Conservation (phyloP, 768 basidiomycete species). For the Pleurotus cornucopiae region DNA sequence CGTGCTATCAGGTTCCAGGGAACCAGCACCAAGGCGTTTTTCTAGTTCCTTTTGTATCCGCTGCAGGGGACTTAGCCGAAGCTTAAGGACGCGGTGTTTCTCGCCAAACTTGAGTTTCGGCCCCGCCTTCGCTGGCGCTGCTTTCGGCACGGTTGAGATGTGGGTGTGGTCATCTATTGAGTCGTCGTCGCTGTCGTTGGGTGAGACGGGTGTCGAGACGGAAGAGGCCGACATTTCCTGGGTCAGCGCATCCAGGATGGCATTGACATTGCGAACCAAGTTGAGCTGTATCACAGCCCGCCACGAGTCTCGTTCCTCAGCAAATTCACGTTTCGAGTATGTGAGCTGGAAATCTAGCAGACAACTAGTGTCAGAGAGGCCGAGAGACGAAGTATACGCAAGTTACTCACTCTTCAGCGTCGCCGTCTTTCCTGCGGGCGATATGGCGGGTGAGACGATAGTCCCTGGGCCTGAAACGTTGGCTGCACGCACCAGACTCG, state of each 20-base stretch:
- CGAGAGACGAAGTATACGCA: not conserved
- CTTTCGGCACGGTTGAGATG: constrained; percentile 28
- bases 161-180: constrained; percentile 32
- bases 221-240: constrained; percentile 48
- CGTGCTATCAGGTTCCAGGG: constrained; percentile 45
- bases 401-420: constrained; percentile 64
- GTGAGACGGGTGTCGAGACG: constrained; percentile 18
- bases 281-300: constrained; percentile 75
- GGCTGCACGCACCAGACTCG: constrained; percentile 2
- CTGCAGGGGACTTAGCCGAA: constrained; percentile 54
- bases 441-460: too few relatives aligned
- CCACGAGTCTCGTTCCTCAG: constrained; percentile 67
- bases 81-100: constrained; percentile 54
- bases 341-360: constrained; percentile 66
- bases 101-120: constrained; percentile 48
- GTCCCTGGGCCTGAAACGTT: not conserved
- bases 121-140: constrained; percentile 25
- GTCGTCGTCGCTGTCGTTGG: constrained; percentile 28
- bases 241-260: constrained; percentile 52
- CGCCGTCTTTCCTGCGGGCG: constrained; percentile 60
- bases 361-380: constrained; percentile 11
- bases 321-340: constrained; percentile 68
- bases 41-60: constrained; percentile 60
- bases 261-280: constrained; percentile 69
- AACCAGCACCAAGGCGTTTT: constrained; percentile 51